Percentiles rank a stretch among this genome's conserved stretches.
Conservation (phyloP, 768 basidiomycete species). For the Kondoa malvinella region DNA sequence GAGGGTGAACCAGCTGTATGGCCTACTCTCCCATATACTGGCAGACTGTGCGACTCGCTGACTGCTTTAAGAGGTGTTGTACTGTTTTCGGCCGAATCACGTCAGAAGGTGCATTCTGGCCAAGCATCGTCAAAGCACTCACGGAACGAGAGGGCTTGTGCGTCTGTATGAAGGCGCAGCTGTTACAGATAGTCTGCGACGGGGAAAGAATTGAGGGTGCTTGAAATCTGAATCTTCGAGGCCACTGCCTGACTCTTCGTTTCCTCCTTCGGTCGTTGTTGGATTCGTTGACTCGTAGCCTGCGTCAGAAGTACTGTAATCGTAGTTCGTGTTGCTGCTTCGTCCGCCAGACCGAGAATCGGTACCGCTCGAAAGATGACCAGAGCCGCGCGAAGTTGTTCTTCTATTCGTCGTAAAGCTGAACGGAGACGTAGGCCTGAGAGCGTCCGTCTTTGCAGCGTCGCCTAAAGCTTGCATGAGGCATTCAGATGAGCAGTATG, state of each 20-base stretch:
- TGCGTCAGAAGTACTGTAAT: not conserved
- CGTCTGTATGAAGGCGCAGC: not conserved
- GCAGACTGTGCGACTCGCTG: no score
- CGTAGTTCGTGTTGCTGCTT: not conserved
- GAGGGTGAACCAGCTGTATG: no score
- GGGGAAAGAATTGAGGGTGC: not conserved
- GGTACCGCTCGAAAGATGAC: not conserved
- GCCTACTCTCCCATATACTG: no score
- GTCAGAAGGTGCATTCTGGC: not conserved
- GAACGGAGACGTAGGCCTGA: not conserved
- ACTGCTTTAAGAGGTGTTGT: not conserved
- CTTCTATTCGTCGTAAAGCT: not conserved
- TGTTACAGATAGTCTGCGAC: not conserved
- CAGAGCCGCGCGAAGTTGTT: not conserved
- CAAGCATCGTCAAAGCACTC: not conserved
- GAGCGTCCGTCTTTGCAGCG: not conserved
- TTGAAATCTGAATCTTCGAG: not conserved
- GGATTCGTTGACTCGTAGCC: no score
- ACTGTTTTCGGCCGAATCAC: not conserved
- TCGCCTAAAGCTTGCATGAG: not conserved
- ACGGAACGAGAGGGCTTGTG: not conserved
- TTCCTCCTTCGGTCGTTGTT: not conserved
- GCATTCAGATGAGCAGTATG: not conserved
- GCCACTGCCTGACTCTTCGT: not conserved
- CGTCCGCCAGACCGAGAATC: not conserved